phyloP scores from a whole-genome alignment of 495 filamentous ascomycete genomes.

The Cudoniella acicularis region DNA sequence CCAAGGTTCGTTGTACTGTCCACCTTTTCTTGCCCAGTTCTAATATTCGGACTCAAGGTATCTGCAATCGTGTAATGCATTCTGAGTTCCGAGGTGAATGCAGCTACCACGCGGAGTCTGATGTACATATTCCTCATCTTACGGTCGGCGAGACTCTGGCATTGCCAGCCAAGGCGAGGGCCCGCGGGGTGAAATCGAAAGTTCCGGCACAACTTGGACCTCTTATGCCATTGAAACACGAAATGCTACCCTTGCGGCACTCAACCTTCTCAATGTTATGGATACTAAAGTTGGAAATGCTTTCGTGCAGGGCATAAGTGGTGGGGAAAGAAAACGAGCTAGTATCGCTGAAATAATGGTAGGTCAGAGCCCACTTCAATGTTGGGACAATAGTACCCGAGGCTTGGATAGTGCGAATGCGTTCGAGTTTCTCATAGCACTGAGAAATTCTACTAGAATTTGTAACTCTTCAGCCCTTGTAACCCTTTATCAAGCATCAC shows the following conservation, averaged over 20 bases:
- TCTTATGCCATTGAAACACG: slow-evolving; percentile 39
- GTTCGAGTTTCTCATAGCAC: slow-evolving; percentile 65
- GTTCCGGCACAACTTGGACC: too few species aligned
- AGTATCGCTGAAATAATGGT: slow-evolving; percentile 69
- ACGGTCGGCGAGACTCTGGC: slow-evolving; percentile 70
- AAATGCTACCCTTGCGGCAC: slow-evolving; percentile 61
- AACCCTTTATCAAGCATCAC: slow-evolving; percentile 77
- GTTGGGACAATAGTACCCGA: slow-evolving; percentile 80
- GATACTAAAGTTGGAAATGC: slow-evolving; percentile 75
- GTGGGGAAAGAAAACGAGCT: slow-evolving; percentile 65
- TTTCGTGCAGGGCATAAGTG: slow-evolving; percentile 69
- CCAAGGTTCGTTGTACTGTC: too few species aligned
- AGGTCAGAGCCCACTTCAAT: slow-evolving; percentile 62
- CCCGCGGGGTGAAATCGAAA: too few species aligned
- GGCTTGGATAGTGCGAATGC: slow-evolving; percentile 76
- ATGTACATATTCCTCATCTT: slow-evolving; percentile 73
- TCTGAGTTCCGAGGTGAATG: slow-evolving; percentile 58
- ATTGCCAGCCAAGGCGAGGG: slow-evolving; percentile 64
- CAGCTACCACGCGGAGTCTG: slow-evolving; percentile 73
- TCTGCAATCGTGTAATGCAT: neutral
- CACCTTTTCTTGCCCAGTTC: too few species aligned
- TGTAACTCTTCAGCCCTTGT: slow-evolving; percentile 61
- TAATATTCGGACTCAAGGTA: neutral
- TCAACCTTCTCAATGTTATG: slow-evolving; percentile 66
- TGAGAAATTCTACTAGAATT: slow-evolving; percentile 60